Percentiles rank a stretch among this genome's conserved stretches.
phyloP scores from a whole-genome alignment of 2,329 filamentous ascomycete species.

The Microdochium bolleyi region DNA sequence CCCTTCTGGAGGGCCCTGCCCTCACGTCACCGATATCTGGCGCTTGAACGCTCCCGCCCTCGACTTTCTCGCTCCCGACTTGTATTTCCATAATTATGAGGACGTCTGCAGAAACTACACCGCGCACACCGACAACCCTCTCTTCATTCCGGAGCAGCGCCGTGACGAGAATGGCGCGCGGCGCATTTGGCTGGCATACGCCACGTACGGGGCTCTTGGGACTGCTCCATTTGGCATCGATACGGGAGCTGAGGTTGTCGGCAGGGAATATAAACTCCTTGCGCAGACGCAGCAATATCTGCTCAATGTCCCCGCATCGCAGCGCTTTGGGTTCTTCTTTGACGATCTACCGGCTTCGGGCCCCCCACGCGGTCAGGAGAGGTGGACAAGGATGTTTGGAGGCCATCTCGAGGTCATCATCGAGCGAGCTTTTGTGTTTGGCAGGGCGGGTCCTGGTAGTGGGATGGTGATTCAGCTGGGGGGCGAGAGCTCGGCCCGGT shows the following conservation, averaged over 20 bases:
- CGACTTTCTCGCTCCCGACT: constrained; percentile 35
- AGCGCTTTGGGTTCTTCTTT: constrained; percentile 29
- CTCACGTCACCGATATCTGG: constrained; percentile 17
- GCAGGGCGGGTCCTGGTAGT: constrained; percentile 25
- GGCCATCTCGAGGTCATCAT: constrained; percentile 13
- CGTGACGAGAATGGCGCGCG: constrained; percentile 26
- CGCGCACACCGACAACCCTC: constrained; percentile 22
- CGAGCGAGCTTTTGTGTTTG: constrained; percentile 31
- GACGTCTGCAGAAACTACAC: constrained; percentile 26
- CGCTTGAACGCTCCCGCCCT: constrained; percentile 23
- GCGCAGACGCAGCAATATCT: constrained; percentile 16
- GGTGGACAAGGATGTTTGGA: constrained; percentile 13
- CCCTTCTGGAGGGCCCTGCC: constrained; percentile 11
- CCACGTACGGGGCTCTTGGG: constrained; percentile 28
- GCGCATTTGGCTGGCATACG: constrained; percentile 25
- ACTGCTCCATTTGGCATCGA: constrained; percentile 30
- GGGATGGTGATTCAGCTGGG: constrained; percentile 30
- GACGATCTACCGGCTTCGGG: constrained; percentile 16
- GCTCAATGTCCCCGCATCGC: constrained; percentile 17
- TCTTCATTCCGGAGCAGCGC: constrained; percentile 34
- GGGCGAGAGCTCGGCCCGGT: constrained; percentile 14
- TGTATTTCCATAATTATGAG: constrained; percentile 40
- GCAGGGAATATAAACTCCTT: constrained; percentile 22
- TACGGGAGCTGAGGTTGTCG: constrained; percentile 19
- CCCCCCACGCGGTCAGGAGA: constrained; percentile 11